Conservation (phyloP, 2,329 filamentous ascomycete species). For the Curvularia spicifera region DNA sequence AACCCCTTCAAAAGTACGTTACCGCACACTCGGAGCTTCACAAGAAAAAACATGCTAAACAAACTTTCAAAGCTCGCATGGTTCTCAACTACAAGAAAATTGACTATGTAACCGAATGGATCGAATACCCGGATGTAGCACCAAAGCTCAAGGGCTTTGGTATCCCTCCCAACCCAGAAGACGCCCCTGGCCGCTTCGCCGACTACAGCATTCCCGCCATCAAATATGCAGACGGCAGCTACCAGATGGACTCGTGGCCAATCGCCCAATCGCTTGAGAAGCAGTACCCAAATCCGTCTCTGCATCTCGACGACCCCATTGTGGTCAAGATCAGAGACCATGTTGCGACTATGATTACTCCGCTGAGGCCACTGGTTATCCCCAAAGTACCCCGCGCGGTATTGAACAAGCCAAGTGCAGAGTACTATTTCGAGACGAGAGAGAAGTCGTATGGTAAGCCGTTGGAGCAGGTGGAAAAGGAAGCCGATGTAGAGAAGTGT, state of each 20-base stretch:
- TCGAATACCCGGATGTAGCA: slow-evolving; percentile 71
- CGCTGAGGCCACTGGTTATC: slow-evolving; percentile 39
- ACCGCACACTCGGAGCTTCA: no score
- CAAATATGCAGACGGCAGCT: slow-evolving; percentile 62
- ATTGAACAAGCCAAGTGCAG: slow-evolving; percentile 58
- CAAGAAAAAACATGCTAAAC: not conserved
- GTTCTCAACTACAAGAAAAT: slow-evolving; percentile 71
- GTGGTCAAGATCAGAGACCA: slow-evolving; percentile 55
- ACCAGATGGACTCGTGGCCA: slow-evolving; percentile 67
- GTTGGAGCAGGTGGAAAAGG: slow-evolving; percentile 57
- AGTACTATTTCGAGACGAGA: slow-evolving; percentile 65
- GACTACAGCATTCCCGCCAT: slow-evolving; percentile 65
- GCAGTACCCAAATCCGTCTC: slow-evolving; percentile 62
- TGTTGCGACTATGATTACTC: slow-evolving; percentile 36
- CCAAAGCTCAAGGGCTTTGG: slow-evolving; percentile 57
- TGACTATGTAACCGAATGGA: slow-evolving; percentile 72
- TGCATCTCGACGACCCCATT: slow-evolving; percentile 64
- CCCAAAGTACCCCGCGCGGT: slow-evolving; percentile 58
- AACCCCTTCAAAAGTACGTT: slow-evolving; percentile 74
- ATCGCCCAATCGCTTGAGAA: slow-evolving; percentile 68
- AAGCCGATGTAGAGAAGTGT: slow-evolving; percentile 57
- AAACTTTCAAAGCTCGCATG: slow-evolving; percentile 61
- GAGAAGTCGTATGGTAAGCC: slow-evolving; percentile 58
- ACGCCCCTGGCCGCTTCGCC: slow-evolving; percentile 40
- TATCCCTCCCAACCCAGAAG: slow-evolving; percentile 55